Evolutionary conservation across 1,284 basidiomycete genomes (phyloP), one percentile per base, ranked within the genome.

Genomic region (Fomes fomentarius): DNA sequence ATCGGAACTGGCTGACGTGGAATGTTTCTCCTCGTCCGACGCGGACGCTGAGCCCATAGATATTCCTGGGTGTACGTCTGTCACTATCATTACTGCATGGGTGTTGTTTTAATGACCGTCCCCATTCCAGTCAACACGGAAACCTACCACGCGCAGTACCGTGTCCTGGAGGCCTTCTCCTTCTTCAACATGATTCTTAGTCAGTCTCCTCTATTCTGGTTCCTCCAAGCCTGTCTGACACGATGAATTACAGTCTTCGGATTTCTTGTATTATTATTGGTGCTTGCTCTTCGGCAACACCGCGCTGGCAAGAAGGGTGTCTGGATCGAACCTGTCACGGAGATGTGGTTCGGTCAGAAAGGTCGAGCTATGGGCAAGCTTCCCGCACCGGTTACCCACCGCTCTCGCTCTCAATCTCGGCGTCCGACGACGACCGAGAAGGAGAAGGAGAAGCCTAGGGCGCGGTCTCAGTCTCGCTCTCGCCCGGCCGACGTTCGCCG

Each of bases 141-240:
- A 74, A 87, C 76, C 68, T 92, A 87, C 67, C 90, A 90, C 60
- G 89, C 90, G 22, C 91, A 92, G 76, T 92, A 91, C 67, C 81
- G 84, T 34, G 89, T 91, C 24, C 74, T 91, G 47, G 87, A 85
- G 71, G 82, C 84, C 17, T 92, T 91, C 70, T 83, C 90, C 12
- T 72, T 92, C 52, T 82, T 92, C 69, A 92, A 91, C 65, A 82
- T 85, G 51, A 77, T 80, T 48, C 76, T 93, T 12, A 74, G 89
- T 87, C 68, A 58, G 85, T 74, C 17, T 43, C 40, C 38, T 28
- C 51, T 24, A 44, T 38, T 60, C 54, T 33, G 41, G 40, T 42
- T 40, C 38, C 57, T 28, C 56, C 44, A 57, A 58, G 57, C 41
- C 26, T 64, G 61, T 35, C 65, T 63, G 57, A 66, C 52, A 26